Conservation (phyloP, 2,329 filamentous ascomycete genomes). For the Epichloe bromicola region DNA sequence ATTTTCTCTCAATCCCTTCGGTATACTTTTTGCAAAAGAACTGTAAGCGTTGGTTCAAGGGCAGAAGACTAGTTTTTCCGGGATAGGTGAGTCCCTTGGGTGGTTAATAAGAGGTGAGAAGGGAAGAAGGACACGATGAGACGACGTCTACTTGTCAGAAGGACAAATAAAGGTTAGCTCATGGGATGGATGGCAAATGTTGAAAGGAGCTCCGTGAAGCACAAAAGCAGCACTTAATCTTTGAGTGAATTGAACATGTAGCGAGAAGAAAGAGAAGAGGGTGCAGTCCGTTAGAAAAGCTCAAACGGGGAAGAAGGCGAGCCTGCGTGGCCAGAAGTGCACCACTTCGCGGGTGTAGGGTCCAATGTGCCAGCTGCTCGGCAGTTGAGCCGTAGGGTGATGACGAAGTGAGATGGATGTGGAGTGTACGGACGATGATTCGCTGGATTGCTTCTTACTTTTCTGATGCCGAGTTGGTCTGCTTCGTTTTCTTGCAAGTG, state of each 20-base stretch:
- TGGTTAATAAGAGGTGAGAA: too few relatives aligned
- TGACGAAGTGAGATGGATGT: neutral
- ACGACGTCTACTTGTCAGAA: too few relatives aligned
- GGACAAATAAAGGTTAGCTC: too few relatives aligned
- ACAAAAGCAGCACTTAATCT: too few relatives aligned
- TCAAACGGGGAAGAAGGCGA: constrained; percentile 11
- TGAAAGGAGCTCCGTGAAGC: too few relatives aligned
- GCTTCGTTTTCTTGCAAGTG: too few relatives aligned
- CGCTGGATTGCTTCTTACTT: neutral
- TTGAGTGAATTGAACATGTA: too few relatives aligned
- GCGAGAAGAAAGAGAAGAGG: neutral
- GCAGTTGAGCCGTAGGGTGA: neutral
- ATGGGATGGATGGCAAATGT: too few relatives aligned
- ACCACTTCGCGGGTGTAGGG: neutral
- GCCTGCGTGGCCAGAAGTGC: neutral
- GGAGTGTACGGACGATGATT: neutral
- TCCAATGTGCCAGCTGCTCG: neutral
- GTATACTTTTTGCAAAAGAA: neutral
- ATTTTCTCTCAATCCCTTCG: constrained; percentile 11
- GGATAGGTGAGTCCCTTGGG: too few relatives aligned
- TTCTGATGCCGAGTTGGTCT: neutral
- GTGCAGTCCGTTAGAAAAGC: neutral
- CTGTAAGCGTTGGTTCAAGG: neutral
- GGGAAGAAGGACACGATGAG: too few relatives aligned
- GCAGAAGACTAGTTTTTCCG: too few relatives aligned